phyloP scores from a whole-genome alignment of 2,329 filamentous ascomycete genomes.

The Fusarium nurragi region DNA sequence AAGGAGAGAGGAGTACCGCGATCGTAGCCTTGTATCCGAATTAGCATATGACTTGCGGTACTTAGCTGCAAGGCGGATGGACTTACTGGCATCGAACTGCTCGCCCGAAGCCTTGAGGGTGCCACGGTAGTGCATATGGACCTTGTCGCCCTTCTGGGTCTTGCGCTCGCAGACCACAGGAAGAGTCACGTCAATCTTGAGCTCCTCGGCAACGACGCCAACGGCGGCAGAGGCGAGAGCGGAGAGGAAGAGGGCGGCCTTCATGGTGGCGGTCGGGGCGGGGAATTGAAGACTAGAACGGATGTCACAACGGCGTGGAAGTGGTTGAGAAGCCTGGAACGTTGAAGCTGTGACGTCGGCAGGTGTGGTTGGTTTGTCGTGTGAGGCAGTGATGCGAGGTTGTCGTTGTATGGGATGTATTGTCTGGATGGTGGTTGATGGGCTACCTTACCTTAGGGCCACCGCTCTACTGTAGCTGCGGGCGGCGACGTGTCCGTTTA shows the following conservation, averaged over 20 bases:
- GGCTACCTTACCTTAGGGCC: conserved; percentile 5
- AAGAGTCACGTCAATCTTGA: conserved; percentile 81
- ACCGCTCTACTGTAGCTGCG: conserved; percentile 7
- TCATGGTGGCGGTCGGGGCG: conserved; percentile 55
- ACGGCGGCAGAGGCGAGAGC: conserved; percentile 62
- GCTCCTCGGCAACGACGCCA: conserved; percentile 63
- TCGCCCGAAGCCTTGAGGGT: conserved; percentile 77
- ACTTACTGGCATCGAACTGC: conserved; percentile 81
- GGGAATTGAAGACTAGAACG: conserved; percentile 7
- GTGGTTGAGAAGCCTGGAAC: conserved; percentile 26
- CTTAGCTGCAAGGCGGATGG: conserved; percentile 14
- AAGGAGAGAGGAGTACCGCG: conserved; percentile 81
- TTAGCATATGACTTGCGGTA: conserved; percentile 13
- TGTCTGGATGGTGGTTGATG: neutral
- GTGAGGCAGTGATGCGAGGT: too few relatives aligned
- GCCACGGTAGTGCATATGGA: conserved; percentile 89
- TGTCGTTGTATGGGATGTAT: conserved; percentile 20
- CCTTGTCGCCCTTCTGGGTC: conserved; percentile 77
- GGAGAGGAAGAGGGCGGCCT: conserved; percentile 58
- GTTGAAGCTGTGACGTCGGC: conserved; percentile 38
- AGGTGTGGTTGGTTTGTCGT: conserved; percentile 33
- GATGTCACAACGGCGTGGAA: conserved; percentile 10
- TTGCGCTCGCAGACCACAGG: conserved; percentile 82
- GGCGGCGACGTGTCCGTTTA: conserved; percentile 42
- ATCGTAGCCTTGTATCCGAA: conserved; percentile 67